phyloP scores from a whole-genome alignment of 176 grass and related monocot species.

The Bolboschoenus planiculmis region DNA sequence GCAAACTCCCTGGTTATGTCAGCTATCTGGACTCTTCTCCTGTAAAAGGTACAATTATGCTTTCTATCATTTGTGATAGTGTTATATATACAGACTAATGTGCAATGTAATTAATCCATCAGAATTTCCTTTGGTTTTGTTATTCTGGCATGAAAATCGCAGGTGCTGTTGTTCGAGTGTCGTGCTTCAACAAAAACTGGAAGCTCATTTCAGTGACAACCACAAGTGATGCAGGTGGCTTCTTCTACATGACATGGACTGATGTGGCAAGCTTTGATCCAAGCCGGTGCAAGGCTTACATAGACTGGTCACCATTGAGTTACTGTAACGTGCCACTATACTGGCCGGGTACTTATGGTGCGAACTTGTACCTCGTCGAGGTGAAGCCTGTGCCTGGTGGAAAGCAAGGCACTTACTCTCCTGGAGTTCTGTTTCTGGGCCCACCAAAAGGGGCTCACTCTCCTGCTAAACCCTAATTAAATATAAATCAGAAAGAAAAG shows the following conservation, averaged over 20 bases:
- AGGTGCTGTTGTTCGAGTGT: slow-evolving; percentile 12
- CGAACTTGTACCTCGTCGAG: neutral
- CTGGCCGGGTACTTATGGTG: neutral
- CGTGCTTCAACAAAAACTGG: neutral
- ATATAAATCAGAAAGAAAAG: neutral
- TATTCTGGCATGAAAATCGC: neutral
- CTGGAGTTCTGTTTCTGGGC: neutral
- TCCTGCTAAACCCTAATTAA: neutral
- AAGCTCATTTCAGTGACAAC: neutral
- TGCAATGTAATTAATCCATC: no score
- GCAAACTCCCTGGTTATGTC: neutral
- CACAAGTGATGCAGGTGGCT: neutral
- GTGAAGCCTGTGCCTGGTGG: neutral
- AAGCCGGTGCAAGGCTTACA: neutral
- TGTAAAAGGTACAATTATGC: neutral
- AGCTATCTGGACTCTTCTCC: neutral
- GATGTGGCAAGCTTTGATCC: neutral
- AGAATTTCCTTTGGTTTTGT: neutral
- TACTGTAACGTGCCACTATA: neutral
- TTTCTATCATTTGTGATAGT: no score
- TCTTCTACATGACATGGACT: neutral
- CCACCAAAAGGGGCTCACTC: neutral
- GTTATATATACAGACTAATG: no score
- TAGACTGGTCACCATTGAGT: slow-evolving; percentile 13
- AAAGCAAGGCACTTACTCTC: neutral